A percentile compares a stretch with the other conserved stretches of the same genome.
Conservation (phyloP, 805 yeast species). For the Candida tammaniensis region DNA sequence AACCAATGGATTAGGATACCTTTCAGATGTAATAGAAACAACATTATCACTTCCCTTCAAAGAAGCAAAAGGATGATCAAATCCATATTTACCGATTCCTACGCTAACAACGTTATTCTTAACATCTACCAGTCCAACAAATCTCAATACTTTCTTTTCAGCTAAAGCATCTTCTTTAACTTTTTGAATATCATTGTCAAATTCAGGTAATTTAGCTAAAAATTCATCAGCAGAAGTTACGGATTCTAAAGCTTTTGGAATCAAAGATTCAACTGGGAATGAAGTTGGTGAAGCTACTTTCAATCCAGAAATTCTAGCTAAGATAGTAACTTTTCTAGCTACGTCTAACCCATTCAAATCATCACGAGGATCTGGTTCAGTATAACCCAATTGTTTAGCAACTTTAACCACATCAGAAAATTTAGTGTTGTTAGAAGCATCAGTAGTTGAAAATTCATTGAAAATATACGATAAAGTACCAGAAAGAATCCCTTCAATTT, state of each 20-base stretch:
- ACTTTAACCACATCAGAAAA: constrained; percentile 87
- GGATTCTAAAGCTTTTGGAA: constrained; percentile 81
- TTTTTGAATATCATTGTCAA: constrained; percentile 73
- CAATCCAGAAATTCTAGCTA: constrained; percentile 90
- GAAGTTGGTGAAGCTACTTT: constrained; percentile 83
- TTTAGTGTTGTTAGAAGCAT: constrained; percentile 54
- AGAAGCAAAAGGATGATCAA: constrained; percentile 92
- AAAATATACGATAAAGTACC: constrained; percentile 95
- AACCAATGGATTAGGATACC: constrained; percentile 90
- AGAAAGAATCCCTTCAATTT: constrained; percentile 93
- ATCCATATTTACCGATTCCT: constrained; percentile 82
- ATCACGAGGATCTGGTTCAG: constrained; percentile 99
- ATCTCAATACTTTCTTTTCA: constrained; percentile 86
- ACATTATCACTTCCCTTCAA: constrained; percentile 96
- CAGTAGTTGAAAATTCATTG: constrained; percentile 81
- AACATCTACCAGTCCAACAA: constrained; percentile 87
- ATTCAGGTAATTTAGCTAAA: constrained; percentile 74
- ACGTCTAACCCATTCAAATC: constrained; percentile 97
- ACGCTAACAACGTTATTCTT: constrained; percentile 69
- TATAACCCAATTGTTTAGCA: constrained; percentile 91
- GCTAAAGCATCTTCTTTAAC: constrained; percentile 78
- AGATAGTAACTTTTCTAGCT: constrained; percentile 95
- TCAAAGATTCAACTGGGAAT: constrained; percentile 91
- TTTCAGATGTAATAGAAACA: constrained; percentile 83
- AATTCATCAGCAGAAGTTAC: constrained; percentile 75